Base-by-base conservation (phyloP, 192 early-diverging fungal species). In the Coemansia sp. region DNA sequence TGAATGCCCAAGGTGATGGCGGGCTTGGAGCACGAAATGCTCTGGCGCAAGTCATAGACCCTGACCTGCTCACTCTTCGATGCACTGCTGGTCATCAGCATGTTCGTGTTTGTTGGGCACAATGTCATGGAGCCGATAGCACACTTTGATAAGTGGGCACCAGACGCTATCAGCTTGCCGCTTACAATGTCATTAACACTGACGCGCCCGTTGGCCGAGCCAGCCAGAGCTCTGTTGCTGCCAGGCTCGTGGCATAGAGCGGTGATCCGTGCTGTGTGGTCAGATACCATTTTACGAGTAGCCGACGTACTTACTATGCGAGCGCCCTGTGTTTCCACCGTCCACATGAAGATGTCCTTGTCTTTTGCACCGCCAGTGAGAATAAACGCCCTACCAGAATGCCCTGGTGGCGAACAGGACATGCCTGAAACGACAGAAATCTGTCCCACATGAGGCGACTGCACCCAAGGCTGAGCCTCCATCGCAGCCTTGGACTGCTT, bases 171-270 rank as follows among this genome's bases (percentile, higher is more conserved):
- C 28, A 72, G 62, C 16, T 58, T 28, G 6, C 70, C 75, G 4
- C 65, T 77, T 42, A 59, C 61, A 6, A 37, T 35, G 26, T 68
- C 53, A 35, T 72, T 72, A 33, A 63, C 21, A 36, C 25, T 64
- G 25, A 77, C 31, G 20, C 70, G 70, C 7, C 75, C 76, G 7
- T 23, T 65, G 9, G 65, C 69, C 5, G 68, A 37, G 8, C 74
- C 74, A 3, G 74, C 66, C 23, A 76, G 57, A n/a, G 64, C 63
- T n/a, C 41, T 58, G 33, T 39, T 52, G 31, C 53, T 35, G 7
- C 10, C 14, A 18, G 55, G 58, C 33, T 65, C 76, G 28, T 66
- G 68, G 21, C 66, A 72, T 39, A 77, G 66, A 10, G 76, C 70
- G 6, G 62, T 59, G 5, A 77, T 48, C 2, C 76, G 61, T 34